Evolutionary conservation across 805 yeast species (phyloP).

Genomic region (Saccharomycopsis babjevae): DNA sequence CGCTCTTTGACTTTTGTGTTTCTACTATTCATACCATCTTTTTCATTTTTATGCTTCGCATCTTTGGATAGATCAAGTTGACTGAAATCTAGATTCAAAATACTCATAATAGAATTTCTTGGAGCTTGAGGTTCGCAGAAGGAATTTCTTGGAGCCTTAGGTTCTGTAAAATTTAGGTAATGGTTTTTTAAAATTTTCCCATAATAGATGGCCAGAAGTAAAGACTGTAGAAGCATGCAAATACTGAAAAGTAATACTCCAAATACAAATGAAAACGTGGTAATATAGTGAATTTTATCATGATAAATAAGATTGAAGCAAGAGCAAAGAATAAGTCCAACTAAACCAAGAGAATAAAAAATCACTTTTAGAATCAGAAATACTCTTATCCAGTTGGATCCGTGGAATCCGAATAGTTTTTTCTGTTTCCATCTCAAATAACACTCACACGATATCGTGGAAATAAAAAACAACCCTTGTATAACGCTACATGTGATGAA

Average conservation of each 20-base stretch:
- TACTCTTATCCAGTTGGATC: slow-evolving; percentile 27
- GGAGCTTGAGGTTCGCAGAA: not conserved
- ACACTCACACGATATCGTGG: slow-evolving; percentile 54
- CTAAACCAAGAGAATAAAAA: slow-evolving; percentile 44
- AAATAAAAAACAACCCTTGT: slow-evolving; percentile 66
- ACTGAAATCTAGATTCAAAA: not conserved
- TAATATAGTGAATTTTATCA: slow-evolving; percentile 9
- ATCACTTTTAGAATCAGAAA: slow-evolving; percentile 35
- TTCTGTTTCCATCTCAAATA: slow-evolving; percentile 47
- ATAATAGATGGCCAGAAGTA: not conserved
- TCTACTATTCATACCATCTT: not conserved
- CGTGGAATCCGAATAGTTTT: slow-evolving; percentile 3
- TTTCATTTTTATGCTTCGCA: not conserved
- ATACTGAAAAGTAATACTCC: not conserved
- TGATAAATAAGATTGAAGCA: slow-evolving; percentile 56
- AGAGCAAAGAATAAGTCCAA: slow-evolving; percentile 66
- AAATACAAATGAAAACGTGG: slow-evolving; percentile 1
- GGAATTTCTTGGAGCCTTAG: not conserved
- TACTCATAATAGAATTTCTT: not conserved
- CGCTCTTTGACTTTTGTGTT: not conserved
- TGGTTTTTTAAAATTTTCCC: not conserved
- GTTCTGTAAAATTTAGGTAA: not conserved
- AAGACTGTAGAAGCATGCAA: not conserved
- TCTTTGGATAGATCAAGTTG: not conserved
- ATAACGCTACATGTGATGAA: slow-evolving; percentile 70